These are phyloP conservation scores for Fraxinus pennsylvanica DNA, from an alignment of 257 asterid species.

Conservation along the genomic window DNA sequence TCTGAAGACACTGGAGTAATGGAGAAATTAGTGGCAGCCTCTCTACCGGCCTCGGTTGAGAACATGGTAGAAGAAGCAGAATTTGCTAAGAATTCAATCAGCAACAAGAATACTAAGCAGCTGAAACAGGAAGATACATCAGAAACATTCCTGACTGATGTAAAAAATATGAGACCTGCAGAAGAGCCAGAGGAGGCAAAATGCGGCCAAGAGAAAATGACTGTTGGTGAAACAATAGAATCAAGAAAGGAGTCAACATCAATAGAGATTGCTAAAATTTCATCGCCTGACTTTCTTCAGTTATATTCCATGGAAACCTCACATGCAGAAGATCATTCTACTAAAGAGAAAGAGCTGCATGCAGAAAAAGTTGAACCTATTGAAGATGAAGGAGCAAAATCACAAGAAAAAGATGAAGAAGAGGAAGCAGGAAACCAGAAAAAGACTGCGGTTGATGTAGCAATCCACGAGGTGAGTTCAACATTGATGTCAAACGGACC, in stretches of 20 bases:
- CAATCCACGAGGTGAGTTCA: conserved; percentile 31
- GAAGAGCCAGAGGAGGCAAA: conserved; percentile 27
- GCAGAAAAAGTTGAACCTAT: neutral
- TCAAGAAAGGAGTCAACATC: neutral
- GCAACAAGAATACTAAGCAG: conserved; percentile 14
- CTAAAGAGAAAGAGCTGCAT: neutral
- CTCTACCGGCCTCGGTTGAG: conserved; percentile 25
- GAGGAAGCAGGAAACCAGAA: neutral
- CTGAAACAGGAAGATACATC: conserved; percentile 22
- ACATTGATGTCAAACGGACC: neutral
- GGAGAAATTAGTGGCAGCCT: conserved; percentile 27
- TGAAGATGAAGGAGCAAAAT: neutral
- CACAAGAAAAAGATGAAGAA: neutral
- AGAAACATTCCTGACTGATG: conserved; percentile 18
- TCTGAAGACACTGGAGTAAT: conserved; percentile 29
- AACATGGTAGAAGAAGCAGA: conserved; percentile 17
- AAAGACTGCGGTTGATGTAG: neutral
- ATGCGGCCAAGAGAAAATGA: conserved; percentile 3
- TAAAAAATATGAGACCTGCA: conserved; percentile 12
- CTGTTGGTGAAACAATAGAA: neutral
- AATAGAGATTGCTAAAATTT: neutral
- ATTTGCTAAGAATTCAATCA: conserved; percentile 18
- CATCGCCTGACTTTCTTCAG: neutral
- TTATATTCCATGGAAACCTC: neutral
- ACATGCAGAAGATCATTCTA: neutral